These are phyloP conservation scores for Hyaloscypha variabilis DNA, from an alignment of 495 filamentous ascomycete species.

Conservation along the genomic window DNA sequence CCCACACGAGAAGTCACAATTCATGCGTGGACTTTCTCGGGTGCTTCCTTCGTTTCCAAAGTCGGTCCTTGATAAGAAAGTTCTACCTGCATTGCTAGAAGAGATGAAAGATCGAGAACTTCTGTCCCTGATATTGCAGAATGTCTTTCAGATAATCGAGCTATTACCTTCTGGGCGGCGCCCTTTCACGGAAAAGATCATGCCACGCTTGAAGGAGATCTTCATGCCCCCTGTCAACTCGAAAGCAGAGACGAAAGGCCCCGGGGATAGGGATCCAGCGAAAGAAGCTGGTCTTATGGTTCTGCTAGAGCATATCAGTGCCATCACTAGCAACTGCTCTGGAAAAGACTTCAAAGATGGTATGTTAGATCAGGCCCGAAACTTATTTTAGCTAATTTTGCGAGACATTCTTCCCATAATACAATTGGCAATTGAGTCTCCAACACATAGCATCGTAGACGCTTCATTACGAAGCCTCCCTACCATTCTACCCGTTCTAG, in stretches of 20 bases:
- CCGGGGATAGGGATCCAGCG: slow-evolving; percentile 72
- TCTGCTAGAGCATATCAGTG: slow-evolving; percentile 76
- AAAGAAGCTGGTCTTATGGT: slow-evolving; percentile 91
- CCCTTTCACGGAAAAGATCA: slow-evolving; percentile 79
- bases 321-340: slow-evolving; percentile 76
- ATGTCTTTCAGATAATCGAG: slow-evolving; percentile 84
- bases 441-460: slow-evolving; percentile 87
- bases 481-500: slow-evolving; percentile 75
- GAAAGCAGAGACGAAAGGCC: slow-evolving; percentile 34
- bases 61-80: slow-evolving; percentile 91
- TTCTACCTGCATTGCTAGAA: slow-evolving; percentile 84
- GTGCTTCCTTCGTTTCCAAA: slow-evolving; percentile 90
- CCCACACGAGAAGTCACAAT: slow-evolving; percentile 84
- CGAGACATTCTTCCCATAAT: slow-evolving; percentile 85
- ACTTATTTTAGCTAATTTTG: slow-evolving; percentile 8
- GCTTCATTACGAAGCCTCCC: slow-evolving; percentile 75
- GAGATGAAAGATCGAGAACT: slow-evolving; percentile 91
- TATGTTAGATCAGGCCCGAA: slow-evolving; percentile 40
- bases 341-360: slow-evolving; percentile 95
- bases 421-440: slow-evolving; percentile 77
- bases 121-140: slow-evolving; percentile 80
- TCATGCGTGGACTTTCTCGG: slow-evolving; percentile 84
- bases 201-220: slow-evolving; percentile 80
- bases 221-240: slow-evolving; percentile 59
- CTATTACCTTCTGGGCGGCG: slow-evolving; percentile 74